These are phyloP conservation scores for Rhizomucor miehei DNA, from an alignment of 371 early-diverging fungal genomes.

Conservation along the genomic window DNA sequence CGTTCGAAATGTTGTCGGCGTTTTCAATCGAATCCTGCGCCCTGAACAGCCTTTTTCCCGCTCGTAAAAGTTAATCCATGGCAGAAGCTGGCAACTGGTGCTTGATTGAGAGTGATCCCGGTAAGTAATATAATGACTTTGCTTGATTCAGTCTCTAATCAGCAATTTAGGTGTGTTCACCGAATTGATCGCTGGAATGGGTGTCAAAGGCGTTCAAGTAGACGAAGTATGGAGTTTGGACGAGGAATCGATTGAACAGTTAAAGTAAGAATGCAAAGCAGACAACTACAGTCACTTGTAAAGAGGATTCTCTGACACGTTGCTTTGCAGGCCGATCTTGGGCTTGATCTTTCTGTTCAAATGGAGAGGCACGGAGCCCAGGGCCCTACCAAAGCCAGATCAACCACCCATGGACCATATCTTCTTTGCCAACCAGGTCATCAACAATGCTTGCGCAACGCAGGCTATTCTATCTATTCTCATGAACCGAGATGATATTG, in stretches of 20 bases:
- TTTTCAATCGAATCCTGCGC: no score
- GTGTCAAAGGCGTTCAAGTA: slow-evolving; percentile 78
- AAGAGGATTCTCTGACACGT: no score
- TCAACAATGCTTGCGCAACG: slow-evolving; percentile 91
- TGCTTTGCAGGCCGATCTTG: slow-evolving; percentile 66
- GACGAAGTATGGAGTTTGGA: slow-evolving; percentile 84
- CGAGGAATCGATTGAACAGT: slow-evolving; percentile 48
- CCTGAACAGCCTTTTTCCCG: no score
- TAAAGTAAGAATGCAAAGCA: slow-evolving; percentile 51
- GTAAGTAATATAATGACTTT: slow-evolving; percentile 22
- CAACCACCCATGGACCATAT: slow-evolving; percentile 40
- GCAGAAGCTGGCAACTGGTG: slow-evolving; percentile 80
- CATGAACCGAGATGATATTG: slow-evolving; percentile 70
- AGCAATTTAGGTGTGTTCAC: slow-evolving; percentile 76
- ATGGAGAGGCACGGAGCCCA: slow-evolving; percentile 58
- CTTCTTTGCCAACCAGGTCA: slow-evolving; percentile 78
- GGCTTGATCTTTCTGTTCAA: slow-evolving; percentile 92
- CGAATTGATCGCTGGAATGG: slow-evolving; percentile 82
- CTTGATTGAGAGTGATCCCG: slow-evolving; percentile 88
- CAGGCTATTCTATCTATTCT: slow-evolving; percentile 90
- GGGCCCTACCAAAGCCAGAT: slow-evolving; percentile 26
- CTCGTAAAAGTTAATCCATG: slow-evolving; percentile 17
- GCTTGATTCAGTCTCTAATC: background rate
- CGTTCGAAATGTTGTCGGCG: no score
- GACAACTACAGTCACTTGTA: no score